Percentiles rank a stretch among this genome's conserved stretches.
phyloP scores from a whole-genome alignment of 2,329 filamentous ascomycete genomes.

The Monilinia polystroma region DNA sequence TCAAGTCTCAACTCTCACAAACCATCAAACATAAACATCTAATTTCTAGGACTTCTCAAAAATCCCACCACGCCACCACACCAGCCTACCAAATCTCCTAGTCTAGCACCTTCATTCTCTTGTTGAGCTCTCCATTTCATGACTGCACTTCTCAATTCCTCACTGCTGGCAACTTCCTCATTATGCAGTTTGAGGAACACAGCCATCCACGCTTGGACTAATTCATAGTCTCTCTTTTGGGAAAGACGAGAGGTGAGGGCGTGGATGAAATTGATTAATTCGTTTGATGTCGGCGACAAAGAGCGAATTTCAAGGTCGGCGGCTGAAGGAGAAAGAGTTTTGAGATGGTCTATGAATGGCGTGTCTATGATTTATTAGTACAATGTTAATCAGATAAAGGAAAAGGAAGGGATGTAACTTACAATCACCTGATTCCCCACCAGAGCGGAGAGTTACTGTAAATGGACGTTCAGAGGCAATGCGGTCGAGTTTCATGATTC shows the following conservation, averaged over 20 bases:
- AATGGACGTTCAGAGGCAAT: conserved; percentile 58
- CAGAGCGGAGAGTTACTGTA: conserved; percentile 55
- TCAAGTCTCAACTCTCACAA: neutral
- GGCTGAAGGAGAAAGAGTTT: conserved; percentile 76
- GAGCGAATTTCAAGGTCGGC: conserved; percentile 91
- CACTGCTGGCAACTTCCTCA: conserved; percentile 51
- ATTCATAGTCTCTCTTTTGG: conserved; percentile 79
- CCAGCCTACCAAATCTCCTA: conserved; percentile 79
- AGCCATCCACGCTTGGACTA: conserved; percentile 96
- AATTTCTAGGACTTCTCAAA: conserved; percentile 55
- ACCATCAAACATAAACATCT: neutral
- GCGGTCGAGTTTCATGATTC: conserved; percentile 67
- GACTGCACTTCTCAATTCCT: conserved; percentile 58
- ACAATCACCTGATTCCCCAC: conserved; percentile 60
- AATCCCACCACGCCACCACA: conserved; percentile 84
- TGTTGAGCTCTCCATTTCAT: conserved; percentile 70
- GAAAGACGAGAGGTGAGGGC: conserved; percentile 71
- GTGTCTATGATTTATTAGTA: conserved; percentile 47
- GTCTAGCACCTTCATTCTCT: conserved; percentile 65
- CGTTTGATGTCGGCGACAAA: conserved; percentile 53
- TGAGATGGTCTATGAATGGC: conserved; percentile 73
- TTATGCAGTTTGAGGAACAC: conserved; percentile 83
- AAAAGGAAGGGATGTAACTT: conserved; percentile 40
- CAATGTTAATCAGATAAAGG: conserved; percentile 20
- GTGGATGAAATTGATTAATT: conserved; percentile 76